Conservation (phyloP, 768 basidiomycete genomes). For the Tulasnella sp. region DNA sequence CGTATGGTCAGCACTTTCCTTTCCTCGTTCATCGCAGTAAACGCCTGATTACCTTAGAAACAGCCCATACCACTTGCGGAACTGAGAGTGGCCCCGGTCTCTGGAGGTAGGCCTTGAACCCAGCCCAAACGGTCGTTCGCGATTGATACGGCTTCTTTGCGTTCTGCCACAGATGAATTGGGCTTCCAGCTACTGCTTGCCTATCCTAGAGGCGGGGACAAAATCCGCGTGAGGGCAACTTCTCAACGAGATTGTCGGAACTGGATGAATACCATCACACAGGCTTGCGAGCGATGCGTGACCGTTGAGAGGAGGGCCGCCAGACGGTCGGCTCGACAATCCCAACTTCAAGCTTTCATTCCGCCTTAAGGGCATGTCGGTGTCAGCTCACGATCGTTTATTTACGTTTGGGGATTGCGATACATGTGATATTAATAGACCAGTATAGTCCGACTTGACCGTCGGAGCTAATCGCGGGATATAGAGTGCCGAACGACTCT, state of each 20-base stretch:
- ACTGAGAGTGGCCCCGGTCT: constrained; percentile 11
- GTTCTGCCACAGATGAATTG: constrained; percentile 63
- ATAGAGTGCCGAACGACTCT: too few species aligned
- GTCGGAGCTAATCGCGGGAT: too few species aligned
- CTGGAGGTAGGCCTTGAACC: background rate
- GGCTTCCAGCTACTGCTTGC: constrained; percentile 54
- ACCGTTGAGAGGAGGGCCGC: constrained; percentile 16
- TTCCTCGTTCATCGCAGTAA: background rate
- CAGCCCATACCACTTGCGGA: constrained; percentile 26
- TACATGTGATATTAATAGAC: too few species aligned
- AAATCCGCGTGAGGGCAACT: constrained; percentile 46
- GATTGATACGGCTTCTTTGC: too few species aligned
- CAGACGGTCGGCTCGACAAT: background rate
- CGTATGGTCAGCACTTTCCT: constrained; percentile 52
- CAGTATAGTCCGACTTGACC: too few species aligned
- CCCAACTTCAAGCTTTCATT: background rate
- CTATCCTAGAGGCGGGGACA: constrained; percentile 66
- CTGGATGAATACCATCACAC: constrained; percentile 39
- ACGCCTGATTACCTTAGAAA: background rate
- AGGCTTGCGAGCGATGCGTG: constrained; percentile 26
- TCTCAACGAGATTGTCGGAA: constrained; percentile 49
- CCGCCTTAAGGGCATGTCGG: too few species aligned
- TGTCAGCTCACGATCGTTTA: too few species aligned
- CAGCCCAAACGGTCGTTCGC: too few species aligned
- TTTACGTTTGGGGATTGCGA: too few species aligned